Evolutionary conservation across 2,329 filamentous ascomycete genomes (phyloP), one percentile per base, ranked within the genome.

Genomic region (Calonectria pteridis): DNA sequence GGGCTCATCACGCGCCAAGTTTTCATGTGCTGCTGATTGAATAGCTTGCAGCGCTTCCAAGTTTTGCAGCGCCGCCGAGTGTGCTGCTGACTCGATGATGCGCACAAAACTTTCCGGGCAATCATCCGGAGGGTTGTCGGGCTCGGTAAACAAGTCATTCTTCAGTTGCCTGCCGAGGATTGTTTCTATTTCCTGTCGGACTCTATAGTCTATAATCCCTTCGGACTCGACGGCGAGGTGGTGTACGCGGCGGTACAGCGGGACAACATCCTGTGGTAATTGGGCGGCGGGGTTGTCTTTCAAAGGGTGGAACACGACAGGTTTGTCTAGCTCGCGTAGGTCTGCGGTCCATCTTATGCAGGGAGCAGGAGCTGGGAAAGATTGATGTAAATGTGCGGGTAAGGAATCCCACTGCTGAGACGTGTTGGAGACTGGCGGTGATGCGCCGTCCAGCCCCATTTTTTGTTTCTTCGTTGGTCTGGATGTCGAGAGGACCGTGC

Each of bases 321-420:
- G 31, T 2, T 37, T 26, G 28, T 59, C 55, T 18, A 59, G 55
- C n/a, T 28, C n/a, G n/a, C n/a, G 55, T 18, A 59, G 33, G 55
- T 59, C 55, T 18, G 55, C n/a, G n/a, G 31, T 59, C n/a, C 31
- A 59, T 59, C 14, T 26, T 59, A 59, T 59, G 53, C 53, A 59
- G 33, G 31, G 55, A 28, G 33, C 13, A 18, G 55, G 55, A 9
- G 33, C 55, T 18, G 31, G 55, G 6, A 59, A 26, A 59, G 33
- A 59, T 9, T 59, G n/a, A 16, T 40, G 13, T 11, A 16, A 18
- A 40, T 18, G 13, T 26, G 55, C 28, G 20, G 55, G 18, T 18
- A 59, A 59, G 55, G 31, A 59, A 37, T 59, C 55, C 55, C 28
- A 3, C 13, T 26, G 55, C 40, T 40, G 55, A 40, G 10, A n/a